These are phyloP conservation scores for Naganishia antarctica DNA, from an alignment of 768 basidiomycete genomes.

Conservation along the genomic window DNA sequence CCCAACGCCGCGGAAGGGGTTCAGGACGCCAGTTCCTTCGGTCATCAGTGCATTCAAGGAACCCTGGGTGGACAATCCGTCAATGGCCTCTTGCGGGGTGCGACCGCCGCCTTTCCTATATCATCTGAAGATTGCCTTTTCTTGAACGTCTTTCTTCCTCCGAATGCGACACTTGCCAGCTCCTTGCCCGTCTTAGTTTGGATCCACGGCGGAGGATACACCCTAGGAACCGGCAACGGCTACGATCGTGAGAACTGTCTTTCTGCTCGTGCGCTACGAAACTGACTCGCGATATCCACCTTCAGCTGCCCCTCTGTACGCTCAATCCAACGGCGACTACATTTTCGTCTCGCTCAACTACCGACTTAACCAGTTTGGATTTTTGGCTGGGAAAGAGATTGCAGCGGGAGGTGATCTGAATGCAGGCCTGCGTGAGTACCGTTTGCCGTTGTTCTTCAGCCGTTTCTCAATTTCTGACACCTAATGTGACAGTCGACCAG, in stretches of 20 bases:
- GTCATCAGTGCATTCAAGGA: slow-evolving; percentile 11
- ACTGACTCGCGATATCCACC: not conserved
- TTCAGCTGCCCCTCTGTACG: slow-evolving; percentile 2
- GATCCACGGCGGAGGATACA: slow-evolving; percentile 44
- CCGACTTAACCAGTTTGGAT: slow-evolving; percentile 31
- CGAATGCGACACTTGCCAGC: slow-evolving; percentile 36
- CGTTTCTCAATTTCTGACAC: not conserved
- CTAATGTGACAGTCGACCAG: slow-evolving; percentile 14
- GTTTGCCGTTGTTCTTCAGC: not conserved
- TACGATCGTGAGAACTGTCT: not conserved
- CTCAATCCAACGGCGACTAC: slow-evolving; percentile 20
- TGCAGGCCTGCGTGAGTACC: slow-evolving; percentile 55
- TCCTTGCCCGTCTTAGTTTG: slow-evolving; percentile 35
- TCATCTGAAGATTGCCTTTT: slow-evolving; percentile 42
- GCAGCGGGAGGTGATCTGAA: slow-evolving; percentile 49
- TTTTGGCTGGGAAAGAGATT: slow-evolving; percentile 36
- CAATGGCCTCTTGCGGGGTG: not conserved
- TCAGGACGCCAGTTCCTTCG: not conserved
- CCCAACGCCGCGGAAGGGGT: not conserved
- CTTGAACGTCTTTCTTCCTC: slow-evolving; percentile 39
- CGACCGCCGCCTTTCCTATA: not conserved
- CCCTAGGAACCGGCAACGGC: slow-evolving; percentile 33
- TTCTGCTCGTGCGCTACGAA: too few relatives aligned
- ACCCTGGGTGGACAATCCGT: not conserved
- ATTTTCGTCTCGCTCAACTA: slow-evolving; percentile 33